Evolutionary conservation across 2,329 filamentous ascomycete species (phyloP).

Genomic region (Ophiocordyceps sinensis): DNA sequence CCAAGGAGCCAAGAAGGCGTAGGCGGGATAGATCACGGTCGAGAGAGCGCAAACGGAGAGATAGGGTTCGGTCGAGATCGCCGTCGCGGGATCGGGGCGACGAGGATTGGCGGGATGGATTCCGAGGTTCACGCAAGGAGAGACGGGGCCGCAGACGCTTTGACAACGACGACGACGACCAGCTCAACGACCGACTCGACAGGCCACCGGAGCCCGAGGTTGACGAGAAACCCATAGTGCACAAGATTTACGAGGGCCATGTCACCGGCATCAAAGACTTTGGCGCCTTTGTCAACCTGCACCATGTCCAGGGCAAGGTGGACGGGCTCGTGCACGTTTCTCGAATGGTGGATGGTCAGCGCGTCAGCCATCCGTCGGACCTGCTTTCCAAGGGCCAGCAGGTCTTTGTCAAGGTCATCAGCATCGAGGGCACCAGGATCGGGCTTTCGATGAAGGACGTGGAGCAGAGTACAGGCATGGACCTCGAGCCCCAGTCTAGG

Average conservation of each 20-base stretch:
- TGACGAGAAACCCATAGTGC: slow-evolving; percentile 66
- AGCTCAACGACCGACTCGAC: slow-evolving; percentile 46
- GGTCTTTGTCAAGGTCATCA: slow-evolving; percentile 87
- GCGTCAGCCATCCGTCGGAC: slow-evolving; percentile 86
- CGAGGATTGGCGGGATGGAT: slow-evolving; percentile 29
- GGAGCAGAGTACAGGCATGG: slow-evolving; percentile 75
- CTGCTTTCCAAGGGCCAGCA: slow-evolving; percentile 65
- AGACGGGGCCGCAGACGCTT: slow-evolving; percentile 23
- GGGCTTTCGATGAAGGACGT: slow-evolving; percentile 96
- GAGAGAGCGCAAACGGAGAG: slow-evolving; percentile 22
- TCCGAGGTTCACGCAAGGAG: slow-evolving; percentile 15
- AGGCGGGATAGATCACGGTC: slow-evolving; percentile 26
- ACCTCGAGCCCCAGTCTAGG: slow-evolving; percentile 62
- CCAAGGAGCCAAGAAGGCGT: slow-evolving; percentile 25
- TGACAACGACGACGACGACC: slow-evolving; percentile 25
- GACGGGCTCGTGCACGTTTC: slow-evolving; percentile 92
- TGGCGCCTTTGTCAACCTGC: slow-evolving; percentile 87
- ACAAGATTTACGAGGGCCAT: slow-evolving; percentile 81
- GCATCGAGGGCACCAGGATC: slow-evolving; percentile 67
- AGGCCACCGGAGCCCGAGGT: slow-evolving; percentile 56
- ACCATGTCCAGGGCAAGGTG: slow-evolving; percentile 72
- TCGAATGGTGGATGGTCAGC: slow-evolving; percentile 66
- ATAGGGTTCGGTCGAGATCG: slow-evolving; percentile 21
- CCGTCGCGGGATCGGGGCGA: slow-evolving; percentile 24
- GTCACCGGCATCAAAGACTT: slow-evolving; percentile 93